Conservation (phyloP, 768 basidiomycete species). For the Strobilomyces echinocephalus region DNA sequence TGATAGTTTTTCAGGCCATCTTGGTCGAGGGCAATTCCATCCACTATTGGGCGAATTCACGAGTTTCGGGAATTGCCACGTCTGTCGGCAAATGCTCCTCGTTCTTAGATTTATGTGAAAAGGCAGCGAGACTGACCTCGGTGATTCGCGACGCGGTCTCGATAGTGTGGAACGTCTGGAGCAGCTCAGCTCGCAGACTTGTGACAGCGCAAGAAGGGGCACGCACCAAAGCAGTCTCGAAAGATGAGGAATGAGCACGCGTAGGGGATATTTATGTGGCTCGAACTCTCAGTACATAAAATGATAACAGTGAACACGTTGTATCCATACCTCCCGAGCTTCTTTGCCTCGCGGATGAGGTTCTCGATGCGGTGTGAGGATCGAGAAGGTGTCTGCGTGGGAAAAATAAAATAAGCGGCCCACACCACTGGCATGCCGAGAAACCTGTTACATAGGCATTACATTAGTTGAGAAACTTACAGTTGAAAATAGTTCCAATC, state of each 20-base stretch:
- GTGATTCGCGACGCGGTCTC: slow-evolving; percentile 7
- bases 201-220: slow-evolving; percentile 10
- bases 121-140: neutral
- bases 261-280: slow-evolving; percentile 18
- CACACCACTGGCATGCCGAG: too few relatives aligned
- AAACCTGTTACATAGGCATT: too few relatives aligned
- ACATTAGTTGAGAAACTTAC: too few relatives aligned
- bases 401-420: too few relatives aligned
- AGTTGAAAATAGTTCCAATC: too few relatives aligned
- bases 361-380: neutral
- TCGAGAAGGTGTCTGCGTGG: too few relatives aligned
- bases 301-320: slow-evolving; percentile 10
- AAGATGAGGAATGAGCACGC: slow-evolving; percentile 5
- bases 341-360: slow-evolving; percentile 15
- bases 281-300: slow-evolving; percentile 8
- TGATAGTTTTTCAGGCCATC: neutral
- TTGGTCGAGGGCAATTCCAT: neutral
- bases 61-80: too few relatives aligned
- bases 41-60: neutral
- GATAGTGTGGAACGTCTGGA: slow-evolving; percentile 5
- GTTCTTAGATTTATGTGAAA: neutral
- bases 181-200: slow-evolving; percentile 2
- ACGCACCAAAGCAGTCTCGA: slow-evolving; percentile 9
- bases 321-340: slow-evolving; percentile 5
- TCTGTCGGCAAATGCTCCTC: neutral